Conservation (phyloP, 257 asterid species). For the Buddleja alternifolia region DNA sequence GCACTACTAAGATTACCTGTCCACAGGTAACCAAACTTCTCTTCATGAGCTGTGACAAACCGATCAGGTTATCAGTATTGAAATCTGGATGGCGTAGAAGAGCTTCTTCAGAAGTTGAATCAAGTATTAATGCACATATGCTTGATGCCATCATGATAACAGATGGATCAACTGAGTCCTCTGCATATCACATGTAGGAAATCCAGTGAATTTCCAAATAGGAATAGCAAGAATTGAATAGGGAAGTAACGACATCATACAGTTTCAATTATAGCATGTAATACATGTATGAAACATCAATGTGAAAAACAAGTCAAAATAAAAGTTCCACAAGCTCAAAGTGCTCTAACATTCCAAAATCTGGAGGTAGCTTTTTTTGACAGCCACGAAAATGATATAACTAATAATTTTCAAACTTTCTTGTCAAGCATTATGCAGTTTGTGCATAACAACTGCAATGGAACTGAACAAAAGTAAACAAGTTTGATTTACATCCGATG, state of each 20-base stretch:
- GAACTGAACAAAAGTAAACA: not conserved
- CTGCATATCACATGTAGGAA: slow-evolving; percentile 37
- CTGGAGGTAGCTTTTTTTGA: not conserved
- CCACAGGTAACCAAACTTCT: slow-evolving; percentile 53
- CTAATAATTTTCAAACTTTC: not conserved
- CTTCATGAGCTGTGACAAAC: slow-evolving; percentile 58
- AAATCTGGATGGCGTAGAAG: slow-evolving; percentile 61
- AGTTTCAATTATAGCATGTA: not conserved
- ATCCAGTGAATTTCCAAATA: slow-evolving; percentile 6
- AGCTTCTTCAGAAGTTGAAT: slow-evolving; percentile 74
- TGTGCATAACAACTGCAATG: not conserved
- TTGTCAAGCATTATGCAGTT: not conserved
- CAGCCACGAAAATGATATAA: not conserved
- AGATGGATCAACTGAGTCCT: slow-evolving; percentile 40
- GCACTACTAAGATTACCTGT: slow-evolving; percentile 40
- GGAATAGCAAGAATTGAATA: slow-evolving; percentile 11
- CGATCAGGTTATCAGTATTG: slow-evolving; percentile 39
- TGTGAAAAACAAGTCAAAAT: not conserved
- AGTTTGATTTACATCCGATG: not conserved
- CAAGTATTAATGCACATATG: slow-evolving; percentile 73
- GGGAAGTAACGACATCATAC: not conserved
- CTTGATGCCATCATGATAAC: slow-evolving; percentile 79
- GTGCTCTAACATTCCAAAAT: not conserved
- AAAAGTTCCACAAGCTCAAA: not conserved
- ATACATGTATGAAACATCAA: not conserved